Percentiles rank a stretch among this genome's conserved stretches.
Conservation (phyloP, 306 rosid species). For the Cicer arietinum region DNA sequence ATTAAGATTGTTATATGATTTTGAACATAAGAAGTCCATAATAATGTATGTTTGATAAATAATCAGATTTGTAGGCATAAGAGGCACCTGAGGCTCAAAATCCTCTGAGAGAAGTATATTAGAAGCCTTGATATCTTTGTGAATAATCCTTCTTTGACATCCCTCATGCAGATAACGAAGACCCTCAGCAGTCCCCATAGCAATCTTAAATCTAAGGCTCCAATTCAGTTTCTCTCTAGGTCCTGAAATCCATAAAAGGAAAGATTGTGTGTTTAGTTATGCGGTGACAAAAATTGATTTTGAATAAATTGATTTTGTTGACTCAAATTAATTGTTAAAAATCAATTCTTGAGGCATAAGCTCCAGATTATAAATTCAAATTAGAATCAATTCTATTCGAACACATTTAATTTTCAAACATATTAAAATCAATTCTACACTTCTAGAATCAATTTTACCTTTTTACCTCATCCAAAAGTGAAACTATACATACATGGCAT, state of each 20-base stretch:
- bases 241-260: slow-evolving; percentile 51
- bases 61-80: slow-evolving; percentile 20
- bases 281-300: too few relatives aligned
- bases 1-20: slow-evolving; percentile 19
- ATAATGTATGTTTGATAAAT: slow-evolving; percentile 2
- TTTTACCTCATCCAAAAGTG: too few relatives aligned
- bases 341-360: too few relatives aligned
- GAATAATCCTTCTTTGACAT: slow-evolving; percentile 95
- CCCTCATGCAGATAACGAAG: slow-evolving; percentile 90
- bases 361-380: too few relatives aligned
- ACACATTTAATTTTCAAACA: too few relatives aligned
- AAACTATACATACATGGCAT: too few relatives aligned
- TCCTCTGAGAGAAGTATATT: slow-evolving; percentile 85
- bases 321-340: too few relatives aligned
- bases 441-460: too few relatives aligned
- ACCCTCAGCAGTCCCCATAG: slow-evolving; percentile 89
- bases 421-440: too few relatives aligned
- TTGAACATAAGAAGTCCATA: slow-evolving; percentile 24
- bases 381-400: too few relatives aligned
- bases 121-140: slow-evolving; percentile 96
- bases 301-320: too few relatives aligned
- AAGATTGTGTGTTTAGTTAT: not conserved
- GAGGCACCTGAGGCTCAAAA: slow-evolving; percentile 90
- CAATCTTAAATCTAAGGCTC: slow-evolving; percentile 72
- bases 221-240: slow-evolving; percentile 84